These are phyloP conservation scores for Balamuthia mandrillaris DNA, from an alignment of 208 protist genomes.

Conservation along the genomic window DNA sequence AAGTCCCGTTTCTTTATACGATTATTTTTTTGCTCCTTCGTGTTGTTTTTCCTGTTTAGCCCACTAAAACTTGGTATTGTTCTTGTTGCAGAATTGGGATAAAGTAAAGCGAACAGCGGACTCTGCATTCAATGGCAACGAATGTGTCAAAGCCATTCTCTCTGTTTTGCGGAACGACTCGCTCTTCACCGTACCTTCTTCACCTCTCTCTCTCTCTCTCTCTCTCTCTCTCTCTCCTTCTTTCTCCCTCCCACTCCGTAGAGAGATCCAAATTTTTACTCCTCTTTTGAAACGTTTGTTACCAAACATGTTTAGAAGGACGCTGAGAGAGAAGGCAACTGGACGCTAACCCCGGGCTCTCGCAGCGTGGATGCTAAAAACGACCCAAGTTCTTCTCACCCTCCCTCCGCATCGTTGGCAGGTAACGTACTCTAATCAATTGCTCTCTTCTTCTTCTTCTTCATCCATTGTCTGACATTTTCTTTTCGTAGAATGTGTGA, in stretches of 20 bases:
- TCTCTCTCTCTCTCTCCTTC: background rate
- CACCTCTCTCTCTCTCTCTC: background rate
- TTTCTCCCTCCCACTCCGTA: too few species aligned
- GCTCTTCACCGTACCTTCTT: background rate
- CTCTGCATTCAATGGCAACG: background rate
- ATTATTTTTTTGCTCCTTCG: background rate
- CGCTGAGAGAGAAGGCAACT: background rate
- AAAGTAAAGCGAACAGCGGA: background rate
- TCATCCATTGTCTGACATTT: background rate
- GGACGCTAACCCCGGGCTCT: background rate
- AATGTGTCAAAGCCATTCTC: slow-evolving; percentile 1
- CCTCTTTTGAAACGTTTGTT: background rate
- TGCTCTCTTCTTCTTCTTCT: background rate
- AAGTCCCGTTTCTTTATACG: background rate
- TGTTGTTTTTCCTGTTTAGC: background rate
- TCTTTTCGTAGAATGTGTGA: background rate
- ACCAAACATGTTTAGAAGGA: background rate
- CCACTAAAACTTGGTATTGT: too few species aligned
- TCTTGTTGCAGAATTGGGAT: slow-evolving; percentile 18
- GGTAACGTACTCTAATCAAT: background rate
- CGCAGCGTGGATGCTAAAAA: background rate
- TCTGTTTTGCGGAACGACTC: background rate
- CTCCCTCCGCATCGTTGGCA: background rate
- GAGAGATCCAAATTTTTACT: too few species aligned
- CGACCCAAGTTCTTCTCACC: too few species aligned